Conservation (phyloP, 371 early-diverging fungal species). For the Umbelopsis sp. region DNA sequence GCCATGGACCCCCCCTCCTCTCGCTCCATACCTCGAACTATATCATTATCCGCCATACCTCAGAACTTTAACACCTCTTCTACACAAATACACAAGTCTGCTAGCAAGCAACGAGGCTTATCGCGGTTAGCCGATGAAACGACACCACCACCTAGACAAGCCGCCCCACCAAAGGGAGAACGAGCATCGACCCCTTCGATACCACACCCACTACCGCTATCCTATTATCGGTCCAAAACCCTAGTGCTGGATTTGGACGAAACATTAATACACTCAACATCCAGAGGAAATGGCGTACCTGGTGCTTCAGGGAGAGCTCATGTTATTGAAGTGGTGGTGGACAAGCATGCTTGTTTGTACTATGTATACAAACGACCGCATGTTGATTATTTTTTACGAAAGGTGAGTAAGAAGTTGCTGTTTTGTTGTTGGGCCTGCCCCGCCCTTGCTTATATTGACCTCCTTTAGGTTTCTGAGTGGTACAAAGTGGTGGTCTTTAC, state of each 20-base stretch:
- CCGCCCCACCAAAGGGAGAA: conserved; percentile 1
- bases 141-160: neutral
- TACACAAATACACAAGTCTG: conserved; percentile 4
- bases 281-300: conserved; percentile 54
- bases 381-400: conserved; percentile 92
- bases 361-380: conserved; percentile 97
- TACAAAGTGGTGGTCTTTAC: conserved; percentile 98
- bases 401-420: conserved; percentile 47
- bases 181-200: conserved; percentile 14
- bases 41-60: conserved; percentile 11
- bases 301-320: conserved; percentile 34
- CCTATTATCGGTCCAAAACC: conserved; percentile 71
- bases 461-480: conserved; percentile 84
- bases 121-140: conserved; percentile 2
- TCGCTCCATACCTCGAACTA: conserved; percentile 17
- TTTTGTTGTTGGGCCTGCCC: neutral
- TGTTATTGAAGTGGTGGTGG: conserved; percentile 90
- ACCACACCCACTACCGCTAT: conserved; percentile 21
- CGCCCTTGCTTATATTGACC: conserved; percentile 3
- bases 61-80: conserved; percentile 1
- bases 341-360: conserved; percentile 88
- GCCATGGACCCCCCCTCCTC: neutral
- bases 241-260: conserved; percentile 97
- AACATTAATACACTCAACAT: conserved; percentile 93
- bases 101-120: conserved; percentile 8